Base-by-base conservation (phyloP, 345 rosid genomes). In the Gossypium stocksii region DNA sequence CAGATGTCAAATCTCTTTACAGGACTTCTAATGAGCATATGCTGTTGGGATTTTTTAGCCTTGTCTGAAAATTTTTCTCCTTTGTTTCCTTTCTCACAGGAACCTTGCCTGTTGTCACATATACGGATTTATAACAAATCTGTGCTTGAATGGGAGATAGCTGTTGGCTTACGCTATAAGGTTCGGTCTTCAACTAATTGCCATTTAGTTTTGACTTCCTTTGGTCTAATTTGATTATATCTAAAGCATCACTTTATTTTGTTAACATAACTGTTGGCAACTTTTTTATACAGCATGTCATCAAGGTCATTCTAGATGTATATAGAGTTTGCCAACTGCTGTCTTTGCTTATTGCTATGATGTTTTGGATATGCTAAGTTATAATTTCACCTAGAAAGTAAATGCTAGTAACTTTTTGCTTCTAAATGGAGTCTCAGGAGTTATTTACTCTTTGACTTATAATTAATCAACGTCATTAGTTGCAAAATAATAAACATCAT, bases 141-240 rank as follows among this genome's bases (percentile, higher is more conserved):
- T 11, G 97, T 91, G 3, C 93, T 91, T 64, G 97, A 91, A 78
- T 91, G 97, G 97, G 97, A 91, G 82, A 91, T 89, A 29, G 78
- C 89, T 17, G 97, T 83, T 66, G 97, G 97, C 73, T 86, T 91
- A 81, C 89, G 89, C 16, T 89, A 86, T 80, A 91, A 91, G 94
- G 94, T 91, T 78, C 25, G 80, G 23, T 79, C 66, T 48, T 48
- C 29, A 46, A 44, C 59, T 61, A 9, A 43, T 43, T 72, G 20
- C 59, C 72, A 25, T 49, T 49, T 48, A 58, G 7, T 45, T 72
- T 72, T 73, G 34, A 54, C 51, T 34, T 34, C 34, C 29, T 71
- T 54, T 20, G 27, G 73, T 54, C 6, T 70, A 22, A 14, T 45
- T 25, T 59, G 43, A 61, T 49, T 61, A 20, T 59, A 70, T 56